A percentile compares a stretch with the other conserved stretches of the same genome.
Conservation (phyloP, 2,329 filamentous ascomycete genomes). For the Penicillium sclerotiorum region DNA sequence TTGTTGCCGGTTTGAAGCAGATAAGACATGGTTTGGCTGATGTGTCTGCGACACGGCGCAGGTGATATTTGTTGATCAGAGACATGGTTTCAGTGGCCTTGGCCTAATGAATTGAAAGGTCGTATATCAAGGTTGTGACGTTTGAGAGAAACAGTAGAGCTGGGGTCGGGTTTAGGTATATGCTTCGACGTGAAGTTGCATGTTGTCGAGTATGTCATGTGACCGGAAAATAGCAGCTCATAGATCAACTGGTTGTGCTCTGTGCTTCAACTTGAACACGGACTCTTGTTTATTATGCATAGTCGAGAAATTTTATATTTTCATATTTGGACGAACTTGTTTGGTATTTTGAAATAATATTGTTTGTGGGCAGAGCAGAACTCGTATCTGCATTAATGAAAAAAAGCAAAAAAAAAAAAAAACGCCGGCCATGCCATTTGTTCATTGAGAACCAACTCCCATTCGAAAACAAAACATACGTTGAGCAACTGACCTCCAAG, state of each 20-base stretch:
- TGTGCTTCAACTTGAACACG: no score
- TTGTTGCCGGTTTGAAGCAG: slow-evolving; percentile 85
- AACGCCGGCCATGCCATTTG: slow-evolving; percentile 35
- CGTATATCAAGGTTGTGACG: background rate
- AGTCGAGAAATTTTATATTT: no score
- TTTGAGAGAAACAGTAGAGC: background rate
- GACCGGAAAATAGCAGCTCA: slow-evolving; percentile 8
- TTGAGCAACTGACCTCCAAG: slow-evolving; percentile 3
- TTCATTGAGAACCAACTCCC: slow-evolving; percentile 20
- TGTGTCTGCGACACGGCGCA: slow-evolving; percentile 83
- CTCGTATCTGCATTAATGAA: no score
- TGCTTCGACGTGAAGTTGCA: background rate
- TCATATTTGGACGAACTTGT: no score
- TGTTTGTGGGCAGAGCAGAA: no score
- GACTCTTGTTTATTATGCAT: no score
- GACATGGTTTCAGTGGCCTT: slow-evolving; percentile 22
- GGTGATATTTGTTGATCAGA: slow-evolving; percentile 77
- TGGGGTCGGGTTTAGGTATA: background rate
- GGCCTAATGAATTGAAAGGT: no score
- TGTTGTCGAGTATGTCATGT: slow-evolving; percentile 55
- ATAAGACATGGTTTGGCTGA: slow-evolving; percentile 83
- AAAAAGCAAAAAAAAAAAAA: slow-evolving; percentile 14
- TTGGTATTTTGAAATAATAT: background rate
- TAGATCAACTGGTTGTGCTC: background rate
- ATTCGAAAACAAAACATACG: slow-evolving; percentile 14